A percentile compares a stretch with the other conserved stretches of the same genome.
phyloP scores from a whole-genome alignment of 257 asterid species.

The Solanum ossicruentum region DNA sequence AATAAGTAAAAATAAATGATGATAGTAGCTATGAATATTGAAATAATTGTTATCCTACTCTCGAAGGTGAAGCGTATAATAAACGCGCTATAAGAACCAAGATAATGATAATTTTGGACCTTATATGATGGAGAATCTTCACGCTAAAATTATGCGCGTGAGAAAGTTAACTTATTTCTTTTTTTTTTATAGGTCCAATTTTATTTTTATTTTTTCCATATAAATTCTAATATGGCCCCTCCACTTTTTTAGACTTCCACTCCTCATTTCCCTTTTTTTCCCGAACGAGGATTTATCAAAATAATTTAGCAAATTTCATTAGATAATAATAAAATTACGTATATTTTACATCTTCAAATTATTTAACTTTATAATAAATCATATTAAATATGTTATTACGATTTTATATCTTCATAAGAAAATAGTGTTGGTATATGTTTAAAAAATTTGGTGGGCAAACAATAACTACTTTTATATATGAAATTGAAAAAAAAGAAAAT shows the following conservation, averaged over 20 bases:
- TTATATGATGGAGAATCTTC: background rate
- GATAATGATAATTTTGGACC: background rate
- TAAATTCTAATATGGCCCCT: background rate
- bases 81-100: background rate
- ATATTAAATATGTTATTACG: too few species aligned
- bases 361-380: too few species aligned
- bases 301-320: background rate
- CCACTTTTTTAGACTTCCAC: background rate
- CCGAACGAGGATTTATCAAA: background rate
- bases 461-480: background rate
- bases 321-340: too few species aligned
- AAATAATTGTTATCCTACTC: background rate
- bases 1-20: too few species aligned
- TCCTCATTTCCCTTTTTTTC: background rate
- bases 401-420: too few species aligned
- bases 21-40: accelerated
- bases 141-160: background rate
- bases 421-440: too few species aligned
- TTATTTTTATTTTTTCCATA: background rate
- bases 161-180: background rate
- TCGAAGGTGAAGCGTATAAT: background rate
- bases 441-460: too few species aligned
- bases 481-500: background rate
- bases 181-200: background rate
- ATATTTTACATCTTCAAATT: too few species aligned